Base-by-base conservation (phyloP, 176 grass and related monocot genomes). In the Coix lacrymajobi region DNA sequence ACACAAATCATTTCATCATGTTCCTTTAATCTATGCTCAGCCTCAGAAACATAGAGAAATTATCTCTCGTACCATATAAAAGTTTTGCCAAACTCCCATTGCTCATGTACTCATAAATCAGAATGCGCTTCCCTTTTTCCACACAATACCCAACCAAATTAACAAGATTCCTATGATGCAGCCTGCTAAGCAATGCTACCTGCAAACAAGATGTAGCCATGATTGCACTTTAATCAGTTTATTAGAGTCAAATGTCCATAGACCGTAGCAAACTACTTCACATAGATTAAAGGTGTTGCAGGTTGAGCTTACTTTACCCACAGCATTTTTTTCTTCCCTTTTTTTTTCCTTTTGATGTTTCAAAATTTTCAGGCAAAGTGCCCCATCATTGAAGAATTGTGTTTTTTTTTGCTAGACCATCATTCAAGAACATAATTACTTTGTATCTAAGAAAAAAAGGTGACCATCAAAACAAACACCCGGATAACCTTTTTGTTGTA, bases 121-220 rank as follows among this genome's bases (percentile, higher is more conserved):
- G 89, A 64, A 99, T 99, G 38, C 84, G 87, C 62, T 96, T 89
- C 15, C 85, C 83, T 80, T 98, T 95, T 66, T 98, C 96, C 45
- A 98, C 85, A 40, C 96, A 98, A 74, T 95, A 98, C n/a, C 96
- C 96, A 37, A 98, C 92, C 87, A 98, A 90, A 98, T 98, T 98
- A 40, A 98, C 96, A 83, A 98, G 96, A 75, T 98, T 98, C 70
- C 96, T 95, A 32, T 98, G 96, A 88, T 98, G 96, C 85, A 98
- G 83, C 88, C 96, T 93, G 51, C 96, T 96, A 38, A 99, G 91
- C 85, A 99, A 87, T 73, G 87, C 91, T 40, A 99, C 96, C 93
- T 99, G 89, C 33, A 88, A 74, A 88, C 4, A 38, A 43, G 41
- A 44, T 9, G 38, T 70, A 70, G 40, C 13, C 36, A 82, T 26